Base-by-base conservation (phyloP, 2,329 filamentous ascomycete genomes). In the Phaeosphaeriaceae sp. region DNA sequence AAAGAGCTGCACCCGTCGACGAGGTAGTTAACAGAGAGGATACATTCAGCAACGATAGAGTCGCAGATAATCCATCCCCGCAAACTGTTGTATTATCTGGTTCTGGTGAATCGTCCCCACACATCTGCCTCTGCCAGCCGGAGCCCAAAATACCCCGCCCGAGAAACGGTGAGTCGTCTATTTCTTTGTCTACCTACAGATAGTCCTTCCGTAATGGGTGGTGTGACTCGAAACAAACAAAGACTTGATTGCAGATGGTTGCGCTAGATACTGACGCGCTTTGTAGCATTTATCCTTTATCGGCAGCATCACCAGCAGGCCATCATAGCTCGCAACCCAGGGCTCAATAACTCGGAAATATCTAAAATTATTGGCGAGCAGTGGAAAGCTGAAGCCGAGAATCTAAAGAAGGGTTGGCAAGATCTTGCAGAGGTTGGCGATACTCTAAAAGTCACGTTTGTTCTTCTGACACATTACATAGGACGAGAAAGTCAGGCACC, bases 311-410 rank as follows among this genome's bases (percentile, higher is more conserved):
- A 94, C 66, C 93, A 97, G 74, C 86, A 89, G 15, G 81, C 85
- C 40, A 90, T 97, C 42, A 88, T 92, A 30, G 81, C 86, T 45
- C 83, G 90, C 61, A 84, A 97, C 66, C 93, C 92, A n/a, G 89
- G 91, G 36, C 84, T 97, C 58, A 87, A 92, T 37, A 97, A 97
- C 74, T 93, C 93, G 3, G 91, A 97, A 43, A 96, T 97, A 63
- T 97, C 93, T 58, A 97, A 97, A 76, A 95, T 97, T 63, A 96
- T 97, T 61, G 93, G 93, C 43, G 85, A 91, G 71, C 88, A 92
- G 83, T 99, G 94, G 94, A 86, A 88, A 66, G 83, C 86, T 47
- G 87, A 95, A 67, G 76, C 86, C 3, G 82, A 87, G 18, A 84
- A 89, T 44, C 81, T 87, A 48, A 96, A 96, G 75, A 84, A 86